A percentile compares a stretch with the other conserved stretches of the same genome.
Conservation (phyloP, 106 monocot species). For the Posidonia australis region DNA sequence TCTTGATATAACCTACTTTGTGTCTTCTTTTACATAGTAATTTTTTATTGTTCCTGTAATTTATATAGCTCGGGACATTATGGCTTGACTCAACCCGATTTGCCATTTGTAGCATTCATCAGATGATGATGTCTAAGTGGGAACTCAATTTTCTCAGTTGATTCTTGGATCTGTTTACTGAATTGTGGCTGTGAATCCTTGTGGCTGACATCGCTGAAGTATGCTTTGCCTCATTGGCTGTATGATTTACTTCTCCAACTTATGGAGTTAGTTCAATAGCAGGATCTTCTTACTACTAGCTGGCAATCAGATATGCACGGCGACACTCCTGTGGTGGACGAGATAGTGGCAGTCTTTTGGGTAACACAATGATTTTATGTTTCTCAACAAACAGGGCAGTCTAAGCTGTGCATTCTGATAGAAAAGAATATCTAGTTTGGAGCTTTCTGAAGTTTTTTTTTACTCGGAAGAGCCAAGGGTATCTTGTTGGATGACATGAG, state of each 20-base stretch:
- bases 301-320: not conserved
- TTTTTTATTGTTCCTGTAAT: not conserved
- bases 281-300: not conserved
- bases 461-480: not conserved
- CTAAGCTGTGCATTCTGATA: not conserved
- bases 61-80: too few species aligned
- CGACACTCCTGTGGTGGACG: not conserved
- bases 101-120: not conserved
- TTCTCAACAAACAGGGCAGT: not conserved
- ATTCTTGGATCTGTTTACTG: conserved; percentile 4
- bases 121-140: not conserved
- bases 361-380: not conserved
- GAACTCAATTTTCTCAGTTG: not conserved
- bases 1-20: not conserved
- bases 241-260: not conserved
- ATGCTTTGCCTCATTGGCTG: not conserved
- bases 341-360: not conserved
- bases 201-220: not conserved
- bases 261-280: not conserved
- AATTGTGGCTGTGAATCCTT: not conserved
- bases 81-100: not conserved
- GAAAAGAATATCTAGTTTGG: not conserved
- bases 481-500: conserved; percentile 3
- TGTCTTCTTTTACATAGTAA: not conserved
- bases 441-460: conserved; percentile 10